Percentiles rank a stretch among this genome's conserved stretches.
Evolutionary conservation across 352 stramenopile genomes (phyloP).

Genomic region (Phytophthora idaei): DNA sequence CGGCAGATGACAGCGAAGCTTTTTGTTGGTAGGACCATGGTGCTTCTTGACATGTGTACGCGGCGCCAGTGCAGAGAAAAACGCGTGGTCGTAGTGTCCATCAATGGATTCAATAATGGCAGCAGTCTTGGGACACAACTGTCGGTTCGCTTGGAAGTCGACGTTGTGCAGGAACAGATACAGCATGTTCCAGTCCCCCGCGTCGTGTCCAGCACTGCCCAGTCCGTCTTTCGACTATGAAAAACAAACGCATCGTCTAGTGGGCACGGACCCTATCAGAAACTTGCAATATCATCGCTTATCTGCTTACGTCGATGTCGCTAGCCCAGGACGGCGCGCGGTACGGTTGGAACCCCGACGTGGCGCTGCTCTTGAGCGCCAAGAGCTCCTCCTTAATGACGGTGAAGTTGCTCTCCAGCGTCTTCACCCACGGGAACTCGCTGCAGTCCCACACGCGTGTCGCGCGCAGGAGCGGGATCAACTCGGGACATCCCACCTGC

Average conservation of each 20-base stretch:
- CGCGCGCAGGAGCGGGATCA: conserved; percentile 56
- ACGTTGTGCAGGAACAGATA: conserved; percentile 90
- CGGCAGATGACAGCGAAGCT: conserved; percentile 87
- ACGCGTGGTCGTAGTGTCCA: conserved; percentile 80
- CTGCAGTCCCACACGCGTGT: conserved; percentile 56
- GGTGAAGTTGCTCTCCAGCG: conserved; percentile 55
- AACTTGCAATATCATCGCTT: not conserved
- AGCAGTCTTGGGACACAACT: conserved; percentile 66
- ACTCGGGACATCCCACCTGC: conserved; percentile 71
- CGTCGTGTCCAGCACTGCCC: conserved; percentile 76
- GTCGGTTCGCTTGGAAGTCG: conserved; percentile 73
- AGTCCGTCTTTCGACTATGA: conserved; percentile 68
- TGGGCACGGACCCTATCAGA: not conserved
- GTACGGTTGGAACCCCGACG: conserved; percentile 77
- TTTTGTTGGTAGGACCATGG: conserved; percentile 92
- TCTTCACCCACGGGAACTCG: conserved; percentile 51
- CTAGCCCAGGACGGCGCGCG: conserved; percentile 75
- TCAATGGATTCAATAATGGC: conserved; percentile 65
- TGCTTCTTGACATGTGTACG: conserved; percentile 83
- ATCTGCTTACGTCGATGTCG: conserved; percentile 42
- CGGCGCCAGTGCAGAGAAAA: conserved; percentile 88
- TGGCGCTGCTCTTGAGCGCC: conserved; percentile 39
- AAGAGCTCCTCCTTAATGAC: conserved; percentile 73
- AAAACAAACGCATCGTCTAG: conserved; percentile 1
- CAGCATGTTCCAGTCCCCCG: conserved; percentile 89